phyloP scores from a whole-genome alignment of 345 rosid genomes.

The Firmiana major region DNA sequence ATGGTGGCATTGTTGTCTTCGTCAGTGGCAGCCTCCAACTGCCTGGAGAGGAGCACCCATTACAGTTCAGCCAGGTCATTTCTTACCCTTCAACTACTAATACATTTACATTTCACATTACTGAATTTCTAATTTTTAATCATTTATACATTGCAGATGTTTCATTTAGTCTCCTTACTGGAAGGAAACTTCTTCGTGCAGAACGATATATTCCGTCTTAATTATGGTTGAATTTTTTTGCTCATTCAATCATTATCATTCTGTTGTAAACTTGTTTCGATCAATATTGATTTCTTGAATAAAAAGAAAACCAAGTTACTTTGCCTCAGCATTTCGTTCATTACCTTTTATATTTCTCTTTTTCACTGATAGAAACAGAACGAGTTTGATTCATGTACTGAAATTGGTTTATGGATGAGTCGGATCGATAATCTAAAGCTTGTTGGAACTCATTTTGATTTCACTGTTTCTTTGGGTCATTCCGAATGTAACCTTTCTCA shows the following conservation, averaged over 20 bases:
- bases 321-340: background rate
- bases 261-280: background rate
- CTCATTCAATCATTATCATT: background rate
- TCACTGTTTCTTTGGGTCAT: background rate
- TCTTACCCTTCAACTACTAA: background rate
- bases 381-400: background rate
- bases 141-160: conserved; percentile 44
- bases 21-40: conserved; percentile 78
- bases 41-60: conserved; percentile 61
- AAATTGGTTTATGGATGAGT: background rate
- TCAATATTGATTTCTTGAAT: background rate
- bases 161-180: conserved; percentile 54
- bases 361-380: background rate
- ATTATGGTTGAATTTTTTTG: conserved; percentile 44
- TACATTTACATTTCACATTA: background rate
- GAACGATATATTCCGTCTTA: conserved; percentile 86
- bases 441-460: background rate
- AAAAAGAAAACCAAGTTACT: background rate
- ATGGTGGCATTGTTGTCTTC: conserved; percentile 61
- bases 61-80: conserved; percentile 76
- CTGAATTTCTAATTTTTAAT: background rate
- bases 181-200: conserved; percentile 66
- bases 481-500: no score
- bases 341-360: no score
- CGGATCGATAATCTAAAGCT: background rate